These are phyloP conservation scores for Penicillium lagena DNA, from an alignment of 495 filamentous ascomycete genomes.

Conservation along the genomic window DNA sequence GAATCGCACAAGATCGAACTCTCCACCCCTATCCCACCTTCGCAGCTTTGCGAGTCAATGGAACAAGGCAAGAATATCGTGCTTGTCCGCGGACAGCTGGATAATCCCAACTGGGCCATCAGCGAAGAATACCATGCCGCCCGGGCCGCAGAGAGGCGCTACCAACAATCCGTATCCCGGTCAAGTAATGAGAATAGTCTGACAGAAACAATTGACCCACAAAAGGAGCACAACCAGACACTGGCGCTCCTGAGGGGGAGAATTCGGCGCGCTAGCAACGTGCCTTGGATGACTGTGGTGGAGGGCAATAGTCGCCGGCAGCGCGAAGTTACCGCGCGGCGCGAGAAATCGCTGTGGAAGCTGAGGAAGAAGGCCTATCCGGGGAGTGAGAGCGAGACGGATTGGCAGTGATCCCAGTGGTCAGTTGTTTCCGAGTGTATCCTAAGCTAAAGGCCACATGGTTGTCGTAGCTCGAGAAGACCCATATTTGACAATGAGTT, in stretches of 20 bases:
- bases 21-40: constrained; percentile 39
- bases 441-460: background rate
- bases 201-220: constrained; percentile 2
- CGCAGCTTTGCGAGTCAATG: constrained; percentile 22
- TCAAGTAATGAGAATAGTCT: constrained; percentile 15
- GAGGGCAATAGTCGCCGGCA: constrained; percentile 30
- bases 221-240: constrained; percentile 14
- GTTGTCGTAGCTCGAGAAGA: too few relatives aligned
- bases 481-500: too few relatives aligned
- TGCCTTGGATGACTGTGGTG: constrained; percentile 42
- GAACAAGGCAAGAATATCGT: constrained; percentile 34
- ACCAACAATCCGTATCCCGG: constrained; percentile 16
- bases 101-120: constrained; percentile 46
- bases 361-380: constrained; percentile 40
- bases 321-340: constrained; percentile 23
- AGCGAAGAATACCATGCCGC: constrained; percentile 40
- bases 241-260: constrained; percentile 25
- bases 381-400: constrained; percentile 36
- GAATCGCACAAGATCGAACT: constrained; percentile 34
- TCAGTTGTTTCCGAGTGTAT: background rate
- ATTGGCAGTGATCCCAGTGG: constrained; percentile 15
- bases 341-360: constrained; percentile 38
- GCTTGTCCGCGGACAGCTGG: constrained; percentile 46
- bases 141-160: constrained; percentile 29
- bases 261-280: constrained; percentile 32